These are phyloP conservation scores for Colletotrichum tropicicola DNA, from an alignment of 2,329 filamentous ascomycete genomes.

Conservation along the genomic window DNA sequence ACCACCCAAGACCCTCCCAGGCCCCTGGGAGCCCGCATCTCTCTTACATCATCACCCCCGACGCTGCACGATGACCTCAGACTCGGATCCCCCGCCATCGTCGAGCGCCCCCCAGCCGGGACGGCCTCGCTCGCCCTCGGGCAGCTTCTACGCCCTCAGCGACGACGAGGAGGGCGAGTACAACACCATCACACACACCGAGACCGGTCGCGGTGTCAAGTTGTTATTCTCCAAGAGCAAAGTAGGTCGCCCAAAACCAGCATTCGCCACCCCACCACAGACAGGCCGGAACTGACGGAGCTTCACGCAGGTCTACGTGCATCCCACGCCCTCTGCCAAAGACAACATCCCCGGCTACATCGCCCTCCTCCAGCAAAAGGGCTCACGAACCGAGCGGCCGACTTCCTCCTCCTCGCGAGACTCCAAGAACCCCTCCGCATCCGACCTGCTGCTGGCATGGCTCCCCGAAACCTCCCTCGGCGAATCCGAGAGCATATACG, in stretches of 20 bases:
- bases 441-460: conserved; percentile 90
- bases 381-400: conserved; percentile 51
- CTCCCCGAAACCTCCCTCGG: conserved; percentile 89
- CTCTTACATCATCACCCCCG: conserved; percentile 14
- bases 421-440: conserved; percentile 58
- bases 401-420: conserved; percentile 51
- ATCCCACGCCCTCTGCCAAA: conserved; percentile 90
- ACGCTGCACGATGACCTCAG: conserved; percentile 31
- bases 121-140: conserved; percentile 74
- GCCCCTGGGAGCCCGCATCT: conserved; percentile 7
- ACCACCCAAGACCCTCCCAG: background rate
- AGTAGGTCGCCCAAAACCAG: conserved; percentile 53
- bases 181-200: conserved; percentile 87
- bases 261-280: conserved; percentile 10
- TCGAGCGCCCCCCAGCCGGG: conserved; percentile 35
- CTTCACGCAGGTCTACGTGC: conserved; percentile 82
- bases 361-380: conserved; percentile 90
- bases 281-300: conserved; percentile 6
- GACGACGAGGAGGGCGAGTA: conserved; percentile 97
- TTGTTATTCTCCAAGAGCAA: conserved; percentile 97
- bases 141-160: conserved; percentile 93
- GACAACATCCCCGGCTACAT: conserved; percentile 97
- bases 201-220: conserved; percentile 85
- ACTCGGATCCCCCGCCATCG: conserved; percentile 26
- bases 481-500: conserved; percentile 87